Base-by-base conservation (phyloP, 345 rosid species). In the Leavenworthia alabamica region DNA sequence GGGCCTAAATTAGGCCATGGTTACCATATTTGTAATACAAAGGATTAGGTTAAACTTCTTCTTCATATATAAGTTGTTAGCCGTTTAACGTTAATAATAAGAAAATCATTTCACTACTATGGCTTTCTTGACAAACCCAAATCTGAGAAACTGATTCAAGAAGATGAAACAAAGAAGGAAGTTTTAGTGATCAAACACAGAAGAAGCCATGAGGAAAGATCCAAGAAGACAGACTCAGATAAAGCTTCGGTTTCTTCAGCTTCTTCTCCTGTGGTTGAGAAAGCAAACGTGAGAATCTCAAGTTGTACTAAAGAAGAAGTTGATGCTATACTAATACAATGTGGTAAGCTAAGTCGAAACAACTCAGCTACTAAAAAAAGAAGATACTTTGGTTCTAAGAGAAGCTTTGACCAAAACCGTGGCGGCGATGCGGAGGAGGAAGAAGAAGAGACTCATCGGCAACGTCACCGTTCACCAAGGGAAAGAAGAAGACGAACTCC, bases 321-420 rank as follows among this genome's bases (percentile, higher is more conserved):
- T 39, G 96, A 92, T 33, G 96, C 98, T 39, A 89, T 92, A 73
- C 83, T 92, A 14, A 86, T 89, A 29, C 96, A 92, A 27, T 92
- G 98, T 40, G 98, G 96, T 20, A 80, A 89, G 74, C 82, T 92
- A 13, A 89, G 96, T 71, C 65, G 85, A 46, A 89, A 80, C 72
- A 84, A 84, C 67, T 84, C 98, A 2, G 60, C 76, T 17, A 62
- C 76, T 5, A 77, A 81, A 1, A 71, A 81, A 11, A 78, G 80
- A 5, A 85, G 79, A 57, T 83, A 84, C 67, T 82, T 90, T 1
- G 96, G 95, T 0, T 85, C 89, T 1, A 92, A 92, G 68, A 78
- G 96, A 49, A 92, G 98, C 31, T 83, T 86, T 6, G 98, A 92
- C 53, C 66, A 79, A 31, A 42, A 1, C 2, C 60, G 19, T n/a